A percentile compares a stretch with the other conserved stretches of the same genome.
Conservation (phyloP, 805 yeast species). For the Grigorovia humatica region DNA sequence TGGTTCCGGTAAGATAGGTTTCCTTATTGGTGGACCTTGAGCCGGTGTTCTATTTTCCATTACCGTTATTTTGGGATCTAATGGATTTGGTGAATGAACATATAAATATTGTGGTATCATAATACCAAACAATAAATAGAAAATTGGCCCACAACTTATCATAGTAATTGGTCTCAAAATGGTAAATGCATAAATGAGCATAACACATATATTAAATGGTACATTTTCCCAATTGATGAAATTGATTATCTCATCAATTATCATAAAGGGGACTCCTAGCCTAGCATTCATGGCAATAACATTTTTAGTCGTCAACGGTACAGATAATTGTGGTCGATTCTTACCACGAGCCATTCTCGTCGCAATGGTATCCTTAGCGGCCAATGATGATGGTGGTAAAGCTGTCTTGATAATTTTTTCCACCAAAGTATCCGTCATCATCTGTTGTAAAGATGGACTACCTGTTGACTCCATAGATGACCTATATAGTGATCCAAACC, state of each 20-base stretch:
- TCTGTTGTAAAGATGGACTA: slow-evolving; percentile 20
- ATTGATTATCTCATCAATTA: slow-evolving; percentile 45
- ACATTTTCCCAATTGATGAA: slow-evolving; percentile 59
- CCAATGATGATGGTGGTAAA: slow-evolving; percentile 49
- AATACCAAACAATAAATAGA: slow-evolving; percentile 41
- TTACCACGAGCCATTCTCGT: slow-evolving; percentile 52
- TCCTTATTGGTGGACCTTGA: slow-evolving; percentile 40
- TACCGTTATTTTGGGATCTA: slow-evolving; percentile 12
- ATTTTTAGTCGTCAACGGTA: slow-evolving; percentile 60
- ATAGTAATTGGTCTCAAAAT: slow-evolving; percentile 51
- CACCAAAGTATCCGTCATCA: slow-evolving; percentile 56
- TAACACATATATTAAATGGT: slow-evolving; percentile 46
- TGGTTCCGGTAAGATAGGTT: slow-evolving; percentile 50
- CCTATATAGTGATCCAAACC: background rate
- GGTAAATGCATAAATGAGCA: slow-evolving; percentile 40
- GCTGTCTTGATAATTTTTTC: slow-evolving; percentile 66
- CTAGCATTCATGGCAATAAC: slow-evolving; percentile 53
- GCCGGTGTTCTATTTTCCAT: slow-evolving; percentile 37
- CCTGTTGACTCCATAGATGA: background rate
- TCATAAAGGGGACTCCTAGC: slow-evolving; percentile 48
- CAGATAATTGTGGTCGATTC: slow-evolving; percentile 56
- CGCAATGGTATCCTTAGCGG: slow-evolving; percentile 35
- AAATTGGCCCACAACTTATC: slow-evolving; percentile 43
- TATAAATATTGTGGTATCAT: slow-evolving; percentile 58
- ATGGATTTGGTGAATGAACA: slow-evolving; percentile 53